Evolutionary conservation across 345 rosid species (phyloP), one percentile per base, ranked within the genome.

Genomic region (Anacardium occidentale): DNA sequence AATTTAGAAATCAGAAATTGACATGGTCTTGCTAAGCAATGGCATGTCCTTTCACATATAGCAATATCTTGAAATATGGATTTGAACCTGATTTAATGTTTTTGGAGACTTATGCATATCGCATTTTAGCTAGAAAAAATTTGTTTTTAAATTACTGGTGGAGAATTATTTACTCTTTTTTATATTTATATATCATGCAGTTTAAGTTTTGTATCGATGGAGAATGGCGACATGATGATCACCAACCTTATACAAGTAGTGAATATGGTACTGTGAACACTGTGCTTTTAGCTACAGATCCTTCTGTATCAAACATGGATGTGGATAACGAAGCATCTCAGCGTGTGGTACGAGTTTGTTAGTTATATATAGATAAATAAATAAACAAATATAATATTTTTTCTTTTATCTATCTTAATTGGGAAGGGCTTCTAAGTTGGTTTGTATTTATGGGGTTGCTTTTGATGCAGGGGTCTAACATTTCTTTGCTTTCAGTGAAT

Each of bases 221-320:
- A 77, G 86, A 88, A 64, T 88, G 91, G 96, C 78, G 82, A 70
- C 84, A 88, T 8, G 96, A 90, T 71, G 90, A 90, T 65, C 83
- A 76, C 64, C 87, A 78, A 73, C 81, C 86, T 50, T 72, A 34
- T 66, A 79, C 74, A 25, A 76, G 59, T 75, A 77, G 87, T 17
- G 81, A 77, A 26, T 86, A 73, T 66, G 96, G 92, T 61, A 59
- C 80, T n/a, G 91, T 86, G 74, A 90, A 90, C 73, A 88, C 89
- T 66, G 72, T 88, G 72, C 83, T 77, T 72, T 57, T 85, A 78
- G 64, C 86, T 50, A 50, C 76, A 47, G 91, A 85, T 12, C 77
- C 77, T 44, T 79, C 77, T 57, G 74, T 82, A 71, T 73, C 83
- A 25, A 81, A 62, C 77, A 87, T 87, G 94, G 94, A 89, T 40